phyloP scores from a whole-genome alignment of 805 yeast species.

The Kodamaea neixiangensis region DNA sequence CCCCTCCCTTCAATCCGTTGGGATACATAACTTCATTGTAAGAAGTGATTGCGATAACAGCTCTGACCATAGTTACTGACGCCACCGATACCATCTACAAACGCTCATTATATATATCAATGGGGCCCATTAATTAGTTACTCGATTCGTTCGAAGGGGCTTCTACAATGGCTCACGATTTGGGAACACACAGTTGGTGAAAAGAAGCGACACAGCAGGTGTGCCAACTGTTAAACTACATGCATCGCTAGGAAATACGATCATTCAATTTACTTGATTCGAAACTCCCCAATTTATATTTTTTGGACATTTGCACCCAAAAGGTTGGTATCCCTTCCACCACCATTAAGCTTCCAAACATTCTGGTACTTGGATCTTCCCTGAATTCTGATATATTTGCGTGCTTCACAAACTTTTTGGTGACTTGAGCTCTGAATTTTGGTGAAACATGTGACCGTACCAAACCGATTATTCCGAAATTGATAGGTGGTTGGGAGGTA shows the following conservation, averaged over 20 bases:
- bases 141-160: not conserved
- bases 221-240: not conserved
- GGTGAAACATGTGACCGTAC: not conserved
- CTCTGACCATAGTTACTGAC: conserved; percentile 7
- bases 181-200: not conserved
- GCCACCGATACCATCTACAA: not conserved
- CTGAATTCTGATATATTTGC: not conserved
- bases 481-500: not conserved
- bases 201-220: not conserved
- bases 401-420: not conserved
- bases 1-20: conserved; percentile 63
- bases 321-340: not conserved
- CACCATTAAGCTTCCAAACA: too few relatives aligned
- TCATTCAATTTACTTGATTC: not conserved
- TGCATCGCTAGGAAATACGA: not conserved
- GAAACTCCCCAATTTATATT: not conserved
- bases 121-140: not conserved
- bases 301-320: not conserved
- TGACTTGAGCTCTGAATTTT: not conserved
- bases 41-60: conserved; percentile 13
- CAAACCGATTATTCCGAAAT: not conserved
- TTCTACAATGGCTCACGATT: not conserved
- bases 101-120: not conserved
- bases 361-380: not conserved
- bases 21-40: conserved; percentile 42